Evolutionary conservation across 768 basidiomycete genomes (phyloP), one percentile per base, ranked within the genome.

Genomic region (Psilocybe cubensis): DNA sequence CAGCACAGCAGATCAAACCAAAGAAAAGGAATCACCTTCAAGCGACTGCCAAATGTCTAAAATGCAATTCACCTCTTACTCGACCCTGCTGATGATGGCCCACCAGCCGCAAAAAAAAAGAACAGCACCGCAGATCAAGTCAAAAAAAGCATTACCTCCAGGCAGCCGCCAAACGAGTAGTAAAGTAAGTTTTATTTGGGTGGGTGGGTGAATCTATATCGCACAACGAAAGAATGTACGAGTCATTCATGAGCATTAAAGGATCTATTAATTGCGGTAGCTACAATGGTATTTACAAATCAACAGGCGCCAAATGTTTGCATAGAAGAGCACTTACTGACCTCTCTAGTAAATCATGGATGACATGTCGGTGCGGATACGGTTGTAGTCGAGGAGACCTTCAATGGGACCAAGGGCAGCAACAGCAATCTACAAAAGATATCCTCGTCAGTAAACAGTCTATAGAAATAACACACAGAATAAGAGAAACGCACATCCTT

Each of bases 311-410:
- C n/a, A n/a, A n/a, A n/a, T n/a, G n/a, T n/a, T n/a, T n/a, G n/a
- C n/a, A n/a, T 18, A 20, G 18, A 1, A 11, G 20, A 50, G 24
- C 7, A n/a, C 3, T 4, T 18, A 21, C 24, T 1, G 4, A 62
- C 64, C 57, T 53, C 59, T 79, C 78, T 84, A 92, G 72, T 88
- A 88, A 60, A 84, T 63, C 81, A 92, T 77, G 27, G 91, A 91
- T 27, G 91, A 91, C 87, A 86, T 92, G 64, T 92, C 91, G 25
- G 84, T 73, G 56, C 91, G 89, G 68, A 92, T 82, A 67, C 96
- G 92, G 78, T 89, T 92, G 80, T 98, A 98, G 74, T 98, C 96
- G 44, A 96, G 79, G 40, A 98, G 83, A 69, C 96, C 95, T 64
- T 99, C 97, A 57, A 90, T 83, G 64, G 85, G 88, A 58, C 96